Evolutionary conservation across 1,284 basidiomycete species (phyloP).

Genomic region (Fomes fomentarius): DNA sequence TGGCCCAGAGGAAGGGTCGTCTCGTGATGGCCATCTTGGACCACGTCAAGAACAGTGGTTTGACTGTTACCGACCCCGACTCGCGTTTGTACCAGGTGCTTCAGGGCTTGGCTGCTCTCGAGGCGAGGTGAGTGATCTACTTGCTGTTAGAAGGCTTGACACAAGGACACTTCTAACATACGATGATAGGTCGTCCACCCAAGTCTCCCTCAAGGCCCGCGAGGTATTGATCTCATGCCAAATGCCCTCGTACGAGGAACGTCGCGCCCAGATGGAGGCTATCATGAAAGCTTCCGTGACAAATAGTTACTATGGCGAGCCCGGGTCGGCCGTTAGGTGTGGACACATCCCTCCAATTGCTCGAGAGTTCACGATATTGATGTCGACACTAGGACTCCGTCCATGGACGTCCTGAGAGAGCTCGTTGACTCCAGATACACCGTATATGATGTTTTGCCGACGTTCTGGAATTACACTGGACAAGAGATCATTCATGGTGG

Average conservation of each 20-base stretch:
- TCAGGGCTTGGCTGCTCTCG: constrained; percentile 81
- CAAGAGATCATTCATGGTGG: constrained; percentile 82
- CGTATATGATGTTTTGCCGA: constrained; percentile 95
- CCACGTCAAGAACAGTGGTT: constrained; percentile 78
- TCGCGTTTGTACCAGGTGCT: constrained; percentile 73
- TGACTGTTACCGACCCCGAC: constrained; percentile 77
- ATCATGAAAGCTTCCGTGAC: constrained; percentile 90
- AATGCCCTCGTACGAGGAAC: constrained; percentile 97
- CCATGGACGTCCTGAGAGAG: constrained; percentile 87
- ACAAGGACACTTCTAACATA: not conserved
- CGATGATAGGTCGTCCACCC: constrained; percentile 73
- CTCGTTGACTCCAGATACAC: constrained; percentile 96
- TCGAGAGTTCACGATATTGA: no score
- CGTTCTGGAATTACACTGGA: constrained; percentile 92
- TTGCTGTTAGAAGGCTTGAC: constrained; percentile 11
- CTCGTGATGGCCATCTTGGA: constrained; percentile 88
- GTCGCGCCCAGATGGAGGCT: constrained; percentile 91
- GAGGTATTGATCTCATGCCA: constrained; percentile 96
- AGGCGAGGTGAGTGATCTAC: constrained; percentile 67
- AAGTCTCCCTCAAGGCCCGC: constrained; percentile 93
- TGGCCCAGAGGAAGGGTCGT: constrained; percentile 91
- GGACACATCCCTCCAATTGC: constrained; percentile 17
- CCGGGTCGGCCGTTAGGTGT: constrained; percentile 65
- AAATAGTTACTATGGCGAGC: constrained; percentile 89
- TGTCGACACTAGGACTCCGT: constrained; percentile 76